Percentiles rank a stretch among this genome's conserved stretches.
Evolutionary conservation across 768 basidiomycete genomes (phyloP).

Genomic region (Aureoboletus auriporus): DNA sequence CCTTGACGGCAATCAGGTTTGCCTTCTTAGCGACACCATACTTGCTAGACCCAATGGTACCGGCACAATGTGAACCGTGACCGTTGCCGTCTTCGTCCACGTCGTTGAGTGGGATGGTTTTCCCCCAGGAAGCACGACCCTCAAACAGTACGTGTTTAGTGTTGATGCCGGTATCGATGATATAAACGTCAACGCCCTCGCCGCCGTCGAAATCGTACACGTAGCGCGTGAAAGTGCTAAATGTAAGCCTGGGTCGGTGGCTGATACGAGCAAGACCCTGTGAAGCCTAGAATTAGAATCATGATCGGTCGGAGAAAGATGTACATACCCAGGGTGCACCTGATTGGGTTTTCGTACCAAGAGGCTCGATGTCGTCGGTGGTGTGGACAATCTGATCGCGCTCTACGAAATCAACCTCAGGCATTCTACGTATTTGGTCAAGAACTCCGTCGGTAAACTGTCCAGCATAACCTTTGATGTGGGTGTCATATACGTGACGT

Average conservation of each 20-base stretch:
- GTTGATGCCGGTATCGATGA: conserved; percentile 90
- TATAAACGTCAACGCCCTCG: conserved; percentile 89
- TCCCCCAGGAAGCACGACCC: conserved; percentile 90
- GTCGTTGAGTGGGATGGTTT: conserved; percentile 83
- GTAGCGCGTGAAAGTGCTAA: conserved; percentile 85
- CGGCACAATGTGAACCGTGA: conserved; percentile 93
- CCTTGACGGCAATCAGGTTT: conserved; percentile 86
- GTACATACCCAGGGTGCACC: conserved; percentile 80
- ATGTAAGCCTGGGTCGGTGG: conserved; percentile 71
- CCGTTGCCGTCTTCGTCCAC: conserved; percentile 91
- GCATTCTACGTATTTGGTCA: conserved; percentile 72
- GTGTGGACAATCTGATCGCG: conserved; percentile 90
- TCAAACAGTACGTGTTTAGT: conserved; percentile 80
- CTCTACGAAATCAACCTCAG: conserved; percentile 92
- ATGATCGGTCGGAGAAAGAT: background rate
- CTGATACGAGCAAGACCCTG: conserved; percentile 95
- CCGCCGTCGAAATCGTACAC: conserved; percentile 69
- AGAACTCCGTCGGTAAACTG: conserved; percentile 67
- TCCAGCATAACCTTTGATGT: conserved; percentile 78
- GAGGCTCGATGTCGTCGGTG: conserved; percentile 23
- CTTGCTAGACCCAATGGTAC: conserved; percentile 89
- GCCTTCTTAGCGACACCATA: conserved; percentile 97
- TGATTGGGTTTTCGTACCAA: conserved; percentile 41
- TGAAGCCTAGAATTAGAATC: conserved; percentile 10
- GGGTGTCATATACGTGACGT: conserved; percentile 72